Conservation (phyloP, 2,329 filamentous ascomycete species). For the Gaeumannomyces tritici region DNA sequence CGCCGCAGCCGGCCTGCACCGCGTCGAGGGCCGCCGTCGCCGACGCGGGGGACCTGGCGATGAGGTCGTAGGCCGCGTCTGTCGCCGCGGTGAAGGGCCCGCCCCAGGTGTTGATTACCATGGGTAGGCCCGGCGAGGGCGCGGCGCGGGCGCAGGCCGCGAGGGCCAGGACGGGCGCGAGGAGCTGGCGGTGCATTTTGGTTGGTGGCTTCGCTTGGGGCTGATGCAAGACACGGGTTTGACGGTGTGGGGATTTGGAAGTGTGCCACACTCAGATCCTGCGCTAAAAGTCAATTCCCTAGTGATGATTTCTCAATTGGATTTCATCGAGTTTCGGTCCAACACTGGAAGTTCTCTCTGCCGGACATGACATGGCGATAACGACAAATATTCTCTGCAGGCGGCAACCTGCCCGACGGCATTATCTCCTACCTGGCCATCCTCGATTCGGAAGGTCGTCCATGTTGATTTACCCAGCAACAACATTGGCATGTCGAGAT, state of each 20-base stretch:
- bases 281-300: neutral
- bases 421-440: neutral
- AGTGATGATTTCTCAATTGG: neutral
- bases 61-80: conserved; percentile 34
- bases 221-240: too few species aligned
- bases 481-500: neutral
- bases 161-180: neutral
- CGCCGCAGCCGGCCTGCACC: conserved; percentile 38
- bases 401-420: neutral
- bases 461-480: neutral
- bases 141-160: neutral
- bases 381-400: neutral
- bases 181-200: neutral
- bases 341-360: too few species aligned
- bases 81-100: conserved; percentile 41
- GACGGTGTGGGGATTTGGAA: too few species aligned
- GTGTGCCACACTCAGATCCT: too few species aligned
- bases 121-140: conserved; percentile 30
- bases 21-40: conserved; percentile 33
- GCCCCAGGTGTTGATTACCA: conserved; percentile 46
- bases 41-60: conserved; percentile 13
- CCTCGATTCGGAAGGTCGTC: neutral
- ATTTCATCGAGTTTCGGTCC: too few species aligned
- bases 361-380: too few species aligned
- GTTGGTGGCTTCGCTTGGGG: neutral